Evolutionary conservation across 2,329 filamentous ascomycete genomes (phyloP), one percentile per base, ranked within the genome.

Genomic region (Aspergillus ustus): DNA sequence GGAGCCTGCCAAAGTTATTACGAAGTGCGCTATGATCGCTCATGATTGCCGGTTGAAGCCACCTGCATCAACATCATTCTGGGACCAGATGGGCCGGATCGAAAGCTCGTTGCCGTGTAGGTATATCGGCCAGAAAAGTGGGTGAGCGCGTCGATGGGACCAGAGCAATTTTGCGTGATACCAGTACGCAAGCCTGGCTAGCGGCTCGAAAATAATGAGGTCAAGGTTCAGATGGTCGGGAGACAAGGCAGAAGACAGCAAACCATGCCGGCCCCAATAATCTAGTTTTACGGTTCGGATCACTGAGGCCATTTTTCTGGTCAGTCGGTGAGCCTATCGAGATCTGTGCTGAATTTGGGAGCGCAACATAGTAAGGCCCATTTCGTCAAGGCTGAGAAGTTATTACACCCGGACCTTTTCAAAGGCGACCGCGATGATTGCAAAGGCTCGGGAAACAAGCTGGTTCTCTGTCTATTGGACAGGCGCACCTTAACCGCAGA

Each of bases 11-110:
- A 52, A 53, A 62, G 56, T 40, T 48, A 57, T 55, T 45, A 60
- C 56, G 60, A 57, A 61, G 57, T 56, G 31, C 22, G 45, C 50
- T 59, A 61, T 62, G 34, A 15, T 13, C 34, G 34, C 34, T 40
- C 34, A 40, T 40, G 13, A 13, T 40, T 40, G 63, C 54, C 52
- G 17, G 52, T 45, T 19, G 29, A 61, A 50, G 60, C 60, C 64
- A 66, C 63, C 63, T 67, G 64, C 45, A 46, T 17, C 8, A 40
- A 57, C 63, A 34, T 56, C 51, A 66, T 64, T 65, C 52, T 64
- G 60, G 60, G 54, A 56, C 25, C 25, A 11, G 40, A 59, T 61
- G 57, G 60, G 46, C 54, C 31, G 45, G 52, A 49, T 37, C 34
- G 40, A 37, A 44, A 19, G 40, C 45, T 52, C 34, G 57, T 46